Evolutionary conservation across 768 basidiomycete species (phyloP).

Genomic region (Trametes sanguinea): DNA sequence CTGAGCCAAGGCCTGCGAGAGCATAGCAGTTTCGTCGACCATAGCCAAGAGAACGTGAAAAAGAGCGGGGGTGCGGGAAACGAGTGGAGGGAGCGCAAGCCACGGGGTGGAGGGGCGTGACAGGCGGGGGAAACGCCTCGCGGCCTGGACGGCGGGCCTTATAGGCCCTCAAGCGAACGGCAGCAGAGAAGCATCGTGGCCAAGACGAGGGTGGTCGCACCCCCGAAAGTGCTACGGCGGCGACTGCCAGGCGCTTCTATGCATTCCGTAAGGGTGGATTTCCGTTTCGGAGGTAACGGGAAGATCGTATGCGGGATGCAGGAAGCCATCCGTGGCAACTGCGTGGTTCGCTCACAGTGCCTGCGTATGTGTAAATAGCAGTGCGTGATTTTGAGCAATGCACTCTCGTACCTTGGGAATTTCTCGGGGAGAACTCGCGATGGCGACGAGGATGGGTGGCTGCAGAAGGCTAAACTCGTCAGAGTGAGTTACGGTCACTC

Average conservation of each 20-base stretch:
- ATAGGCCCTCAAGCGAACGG: constrained; percentile 6
- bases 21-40: background rate
- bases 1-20: background rate
- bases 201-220: background rate
- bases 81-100: constrained; percentile 2
- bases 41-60: background rate
- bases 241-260: constrained; percentile 9
- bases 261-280: background rate
- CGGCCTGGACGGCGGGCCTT: background rate
- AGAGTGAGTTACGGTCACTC: background rate
- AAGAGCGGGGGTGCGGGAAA: background rate
- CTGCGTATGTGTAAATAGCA: too few species aligned
- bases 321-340: background rate
- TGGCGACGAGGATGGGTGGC: background rate
- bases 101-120: constrained; percentile 7
- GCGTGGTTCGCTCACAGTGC: too few species aligned
- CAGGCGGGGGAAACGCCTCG: constrained; percentile 2
- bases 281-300: constrained; percentile 9
- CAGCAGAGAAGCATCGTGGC: constrained; percentile 9
- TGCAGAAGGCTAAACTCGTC: background rate
- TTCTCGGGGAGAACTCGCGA: background rate
- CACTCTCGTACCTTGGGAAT: background rate
- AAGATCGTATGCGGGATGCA: background rate
- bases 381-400: background rate
- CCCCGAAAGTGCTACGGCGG: constrained; percentile 2